These are phyloP conservation scores for Epichloe coenophiala DNA, from an alignment of 2,329 filamentous ascomycete species.

Conservation along the genomic window DNA sequence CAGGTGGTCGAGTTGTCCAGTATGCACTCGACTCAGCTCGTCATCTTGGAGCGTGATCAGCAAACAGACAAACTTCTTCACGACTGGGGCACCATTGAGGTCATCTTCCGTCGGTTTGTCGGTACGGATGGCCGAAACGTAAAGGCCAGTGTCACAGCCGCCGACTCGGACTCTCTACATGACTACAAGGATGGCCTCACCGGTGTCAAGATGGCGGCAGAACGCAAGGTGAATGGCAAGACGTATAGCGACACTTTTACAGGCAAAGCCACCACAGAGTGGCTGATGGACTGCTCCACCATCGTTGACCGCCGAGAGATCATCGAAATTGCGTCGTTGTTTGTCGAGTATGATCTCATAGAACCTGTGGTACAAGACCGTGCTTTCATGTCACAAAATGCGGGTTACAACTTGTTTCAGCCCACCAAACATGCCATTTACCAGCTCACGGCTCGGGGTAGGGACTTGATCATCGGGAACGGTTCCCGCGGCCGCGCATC, in stretches of 20 bases:
- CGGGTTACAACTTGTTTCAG: conserved; percentile 55
- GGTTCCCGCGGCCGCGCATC: conserved; percentile 42
- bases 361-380: conserved; percentile 58
- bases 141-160: conserved; percentile 59
- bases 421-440: conserved; percentile 83
- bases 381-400: conserved; percentile 49
- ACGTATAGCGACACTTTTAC: conserved; percentile 76
- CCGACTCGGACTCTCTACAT: conserved; percentile 81
- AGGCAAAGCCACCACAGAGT: conserved; percentile 78
- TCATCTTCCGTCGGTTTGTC: conserved; percentile 85
- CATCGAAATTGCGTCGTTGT: conserved; percentile 67
- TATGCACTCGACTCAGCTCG: conserved; percentile 70
- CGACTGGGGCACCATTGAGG: conserved; percentile 79
- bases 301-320: conserved; percentile 85
- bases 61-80: conserved; percentile 79
- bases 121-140: conserved; percentile 73
- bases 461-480: conserved; percentile 45
- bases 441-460: conserved; percentile 69
- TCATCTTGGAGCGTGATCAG: conserved; percentile 75
- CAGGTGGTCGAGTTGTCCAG: conserved; percentile 80
- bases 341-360: conserved; percentile 76
- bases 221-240: conserved; percentile 70
- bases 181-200: conserved; percentile 86
- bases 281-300: conserved; percentile 95
- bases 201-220: conserved; percentile 83